Base-by-base conservation (phyloP, 2,329 filamentous ascomycete genomes). In the Cladophialophora yegresii region DNA sequence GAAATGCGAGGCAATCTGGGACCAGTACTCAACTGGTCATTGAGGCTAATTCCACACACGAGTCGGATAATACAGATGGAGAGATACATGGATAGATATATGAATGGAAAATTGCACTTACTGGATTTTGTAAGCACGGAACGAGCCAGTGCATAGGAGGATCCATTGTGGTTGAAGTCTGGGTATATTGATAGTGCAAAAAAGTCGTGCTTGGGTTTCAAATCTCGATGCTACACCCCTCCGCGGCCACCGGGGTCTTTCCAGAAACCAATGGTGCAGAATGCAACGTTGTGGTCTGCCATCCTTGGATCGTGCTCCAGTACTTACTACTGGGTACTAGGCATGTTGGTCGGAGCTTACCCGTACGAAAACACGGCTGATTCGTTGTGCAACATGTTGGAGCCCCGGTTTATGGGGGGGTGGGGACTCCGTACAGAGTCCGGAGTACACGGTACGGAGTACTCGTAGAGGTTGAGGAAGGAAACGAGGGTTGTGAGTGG, bases 1-100 rank as follows among this genome's bases (percentile, higher is more conserved):
- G 13, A 40, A 13, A 40, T 40, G 36, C 36, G 13, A 43, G 36
- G n/a, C 36, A 43, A 43, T 43, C 36, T 43, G 36, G 36, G n/a
- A 8, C 8, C 36, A n/a, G 36, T 16, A n/a, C 4, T 50, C 10
- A 33, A 16, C n/a, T 13, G 3, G 30, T 3, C 23, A 54, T 54
- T 54, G 51, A 54, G 51, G 28, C 51, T 54, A 54, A 54, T 54
- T 54, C 12, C 8, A 4, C 12, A 32, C 12, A 33, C 51, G 28
- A 54, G 28, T 28, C 51, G 51, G 51, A 54, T 54, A 33, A 54
- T 54, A 26, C 9, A 20, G 47, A 51, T 28, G 2, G 22, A 26
- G 3, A 20, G 47, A 51, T 28, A 2, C 16, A 51, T 23, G 13
- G 22, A 51, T 23, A 20, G 22, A 51, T 23, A 30, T 23, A 54